Conservation (phyloP, 2,329 filamentous ascomycete genomes). For the Alternaria consortialis region DNA sequence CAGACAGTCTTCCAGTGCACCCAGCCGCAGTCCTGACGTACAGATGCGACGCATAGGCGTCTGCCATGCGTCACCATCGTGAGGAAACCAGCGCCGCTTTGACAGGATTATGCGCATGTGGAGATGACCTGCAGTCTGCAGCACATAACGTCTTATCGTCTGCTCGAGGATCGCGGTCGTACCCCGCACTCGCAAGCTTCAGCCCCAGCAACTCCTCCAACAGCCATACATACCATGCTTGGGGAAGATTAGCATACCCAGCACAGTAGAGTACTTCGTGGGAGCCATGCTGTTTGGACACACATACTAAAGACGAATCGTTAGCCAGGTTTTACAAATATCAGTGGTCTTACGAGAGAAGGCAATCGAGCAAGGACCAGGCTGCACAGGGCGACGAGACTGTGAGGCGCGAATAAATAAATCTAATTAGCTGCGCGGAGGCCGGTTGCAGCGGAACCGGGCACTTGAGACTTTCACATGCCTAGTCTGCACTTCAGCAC, state of each 20-base stretch:
- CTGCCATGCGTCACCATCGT: not conserved
- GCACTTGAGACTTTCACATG: not conserved
- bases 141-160: not conserved
- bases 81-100: not conserved
- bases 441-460: not conserved
- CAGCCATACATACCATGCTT: not conserved
- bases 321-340: not conserved
- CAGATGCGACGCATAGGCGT: not conserved
- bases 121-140: not conserved
- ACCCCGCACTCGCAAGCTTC: not conserved
- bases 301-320: not conserved
- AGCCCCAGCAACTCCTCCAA: not conserved
- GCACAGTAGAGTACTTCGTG: not conserved
- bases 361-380: not conserved
- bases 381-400: not conserved
- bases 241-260: not conserved
- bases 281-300: not conserved
- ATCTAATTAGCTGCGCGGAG: not conserved
- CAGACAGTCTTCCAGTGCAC: not conserved
- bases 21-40: not conserved
- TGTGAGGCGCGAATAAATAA: not conserved
- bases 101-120: not conserved
- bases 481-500: not conserved
- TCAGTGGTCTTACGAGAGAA: not conserved
- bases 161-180: not conserved